Conservation (phyloP, 2,329 filamentous ascomycete genomes). For the Chaetomium sp. region DNA sequence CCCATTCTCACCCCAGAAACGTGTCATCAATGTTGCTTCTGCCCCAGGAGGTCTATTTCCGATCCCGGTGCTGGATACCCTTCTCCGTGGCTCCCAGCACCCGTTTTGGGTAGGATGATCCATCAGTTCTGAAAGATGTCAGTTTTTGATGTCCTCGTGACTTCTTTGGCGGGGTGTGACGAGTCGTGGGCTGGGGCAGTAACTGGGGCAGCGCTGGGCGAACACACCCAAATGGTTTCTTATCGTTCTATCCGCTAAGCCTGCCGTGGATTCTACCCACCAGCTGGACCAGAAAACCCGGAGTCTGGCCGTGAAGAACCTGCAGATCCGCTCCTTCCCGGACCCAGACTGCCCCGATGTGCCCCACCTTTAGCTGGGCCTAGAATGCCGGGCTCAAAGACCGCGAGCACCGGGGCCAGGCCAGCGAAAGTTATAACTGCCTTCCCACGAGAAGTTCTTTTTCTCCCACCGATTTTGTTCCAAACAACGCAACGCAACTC, state of each 20-base stretch:
- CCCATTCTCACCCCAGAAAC: too few relatives aligned
- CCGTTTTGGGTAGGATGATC: neutral
- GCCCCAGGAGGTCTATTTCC: neutral
- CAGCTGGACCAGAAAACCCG: neutral
- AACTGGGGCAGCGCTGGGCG: neutral
- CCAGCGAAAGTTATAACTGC: slow-evolving; percentile 3
- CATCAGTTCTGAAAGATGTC: neutral
- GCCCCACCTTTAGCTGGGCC: slow-evolving; percentile 1
- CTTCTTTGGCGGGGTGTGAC: neutral
- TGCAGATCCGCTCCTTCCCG: slow-evolving; percentile 5
- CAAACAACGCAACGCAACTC: too few relatives aligned
- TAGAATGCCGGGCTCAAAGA: neutral
- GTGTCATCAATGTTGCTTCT: too few relatives aligned
- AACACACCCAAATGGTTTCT: slow-evolving; percentile 1
- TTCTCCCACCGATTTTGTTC: too few relatives aligned
- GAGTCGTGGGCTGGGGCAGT: neutral
- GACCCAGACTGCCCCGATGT: neutral
- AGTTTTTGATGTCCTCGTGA: slow-evolving; percentile 6
- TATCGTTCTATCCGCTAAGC: neutral
- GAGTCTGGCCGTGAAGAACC: neutral
- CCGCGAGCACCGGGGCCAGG: neutral
- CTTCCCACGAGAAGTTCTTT: neutral
- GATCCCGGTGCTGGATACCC: neutral
- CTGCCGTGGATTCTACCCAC: neutral
- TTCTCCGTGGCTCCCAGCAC: too few relatives aligned